phyloP scores from a whole-genome alignment of 1,139 yeast species.

The Kodamaea fungicola region DNA sequence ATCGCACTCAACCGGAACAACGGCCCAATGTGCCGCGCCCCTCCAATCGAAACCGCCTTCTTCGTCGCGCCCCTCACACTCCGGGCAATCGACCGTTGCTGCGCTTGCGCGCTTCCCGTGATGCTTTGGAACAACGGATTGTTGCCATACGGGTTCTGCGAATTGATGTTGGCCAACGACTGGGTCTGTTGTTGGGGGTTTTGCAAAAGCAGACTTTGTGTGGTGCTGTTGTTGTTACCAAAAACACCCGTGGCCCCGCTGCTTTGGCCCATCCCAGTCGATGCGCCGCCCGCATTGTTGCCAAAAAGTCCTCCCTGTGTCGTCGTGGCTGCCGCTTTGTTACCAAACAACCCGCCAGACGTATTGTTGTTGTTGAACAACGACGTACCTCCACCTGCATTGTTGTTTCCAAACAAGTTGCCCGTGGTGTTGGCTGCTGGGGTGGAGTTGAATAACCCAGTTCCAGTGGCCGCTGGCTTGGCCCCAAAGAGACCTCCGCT shows the following conservation, averaged over 20 bases:
- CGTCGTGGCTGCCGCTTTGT: constrained; percentile 8
- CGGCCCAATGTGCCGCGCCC: constrained; percentile 63
- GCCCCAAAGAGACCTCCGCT: constrained; percentile 22
- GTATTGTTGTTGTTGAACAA: constrained; percentile 7
- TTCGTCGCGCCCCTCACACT: constrained; percentile 19
- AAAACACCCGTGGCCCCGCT: constrained; percentile 1
- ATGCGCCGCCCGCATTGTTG: constrained; percentile 7
- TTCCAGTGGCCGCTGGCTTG: constrained; percentile 6
- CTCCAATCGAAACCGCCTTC: constrained; percentile 51
- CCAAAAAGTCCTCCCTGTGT: constrained; percentile 20
- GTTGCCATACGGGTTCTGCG: constrained; percentile 70
- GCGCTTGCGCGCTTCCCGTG: constrained; percentile 16
- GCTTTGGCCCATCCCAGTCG: constrained; percentile 5
- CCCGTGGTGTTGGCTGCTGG: too few relatives aligned
- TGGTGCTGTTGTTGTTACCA: constrained; percentile 6
- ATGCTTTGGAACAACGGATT: constrained; percentile 59
- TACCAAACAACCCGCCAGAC: constrained; percentile 9
- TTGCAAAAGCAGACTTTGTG: constrained; percentile 10
- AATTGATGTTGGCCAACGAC: constrained; percentile 42
- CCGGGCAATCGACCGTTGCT: constrained; percentile 1
- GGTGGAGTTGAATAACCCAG: not conserved
- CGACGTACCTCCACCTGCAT: constrained; percentile 3
- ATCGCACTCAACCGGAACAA: constrained; percentile 27
- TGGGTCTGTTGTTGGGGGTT: constrained; percentile 25
- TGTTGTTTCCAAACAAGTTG: constrained; percentile 7